Evolutionary conservation across 331 rosid species (phyloP), one percentile per base, ranked within the genome.

Genomic region (Quercus phellos): DNA sequence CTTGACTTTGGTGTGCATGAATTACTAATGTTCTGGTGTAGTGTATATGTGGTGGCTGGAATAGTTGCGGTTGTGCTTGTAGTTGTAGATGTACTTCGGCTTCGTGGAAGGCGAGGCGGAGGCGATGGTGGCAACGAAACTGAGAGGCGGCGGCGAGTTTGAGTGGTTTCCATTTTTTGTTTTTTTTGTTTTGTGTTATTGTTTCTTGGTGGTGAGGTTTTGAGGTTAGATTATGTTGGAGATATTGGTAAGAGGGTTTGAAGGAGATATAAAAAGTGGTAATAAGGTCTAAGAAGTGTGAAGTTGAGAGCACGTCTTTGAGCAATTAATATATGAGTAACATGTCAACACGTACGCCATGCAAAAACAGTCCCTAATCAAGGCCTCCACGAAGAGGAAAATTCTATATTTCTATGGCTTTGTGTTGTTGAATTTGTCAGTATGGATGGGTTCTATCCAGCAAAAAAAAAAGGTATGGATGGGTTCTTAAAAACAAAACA

Each of bases 41-140:
- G 17, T 9, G 69, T 16, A 34, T 27, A 34, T 1, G 82, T 71
- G 59, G 79, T 51, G 30, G 80, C 5, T 5, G 53, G 17, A 46
- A 38, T 38, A 2, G 60, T 4, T 16, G 68, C 1, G 10, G 82
- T 55, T 5, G 76, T 3, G 18, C 35, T 51, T 21, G 75, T 74
- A 0, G 87, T 88, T 46, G 53, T 77, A 0, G 87, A 87, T 3
- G 53, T 46, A 16, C 96, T 91, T 70, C 78, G 79, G 82, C 89
- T 89, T n/a, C 94, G 89, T 19, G 84, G 43, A 35, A 90, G 91
- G 58, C 78, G 85, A 0, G 86, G 85, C 0, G 77, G 88, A 0
- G 85, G 85, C 0, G 79, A 73, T 0, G 88, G 78, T 0, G 87
- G 75, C 50, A 70, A 26, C 4, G 34, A 26, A 1, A 79, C 6